Percentiles rank a stretch among this genome's conserved stretches.
phyloP scores from a whole-genome alignment of 345 rosid species.

The Populus tremula region DNA sequence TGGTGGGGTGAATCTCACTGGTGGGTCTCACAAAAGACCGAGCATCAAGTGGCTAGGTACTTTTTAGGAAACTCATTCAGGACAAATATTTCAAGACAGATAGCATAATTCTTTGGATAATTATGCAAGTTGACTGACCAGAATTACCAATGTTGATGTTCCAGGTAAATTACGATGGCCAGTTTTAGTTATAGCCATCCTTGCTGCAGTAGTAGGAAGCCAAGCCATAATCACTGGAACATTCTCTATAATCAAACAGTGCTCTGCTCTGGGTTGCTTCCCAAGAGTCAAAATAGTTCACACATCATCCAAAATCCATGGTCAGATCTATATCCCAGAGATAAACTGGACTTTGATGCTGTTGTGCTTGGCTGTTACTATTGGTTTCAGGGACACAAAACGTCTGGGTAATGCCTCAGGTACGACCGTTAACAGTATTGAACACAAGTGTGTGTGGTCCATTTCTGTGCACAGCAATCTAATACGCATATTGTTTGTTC shows the following conservation, averaged over 20 bases:
- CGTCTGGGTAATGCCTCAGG: constrained; percentile 92
- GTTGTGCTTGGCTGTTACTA: constrained; percentile 81
- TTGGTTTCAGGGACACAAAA: constrained; percentile 80
- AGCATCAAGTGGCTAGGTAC: background rate
- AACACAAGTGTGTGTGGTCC: background rate
- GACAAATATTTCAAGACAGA: background rate
- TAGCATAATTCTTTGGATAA: background rate
- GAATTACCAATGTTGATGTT: constrained; percentile 11
- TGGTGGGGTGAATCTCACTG: no score
- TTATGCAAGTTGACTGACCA: constrained; percentile 10
- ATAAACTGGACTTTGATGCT: constrained; percentile 89
- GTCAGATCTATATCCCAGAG: constrained; percentile 94
- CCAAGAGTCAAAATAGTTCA: constrained; percentile 85
- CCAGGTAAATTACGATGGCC: constrained; percentile 84
- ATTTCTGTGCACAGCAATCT: background rate
- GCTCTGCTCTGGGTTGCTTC: constrained; percentile 82
- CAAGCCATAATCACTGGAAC: constrained; percentile 95
- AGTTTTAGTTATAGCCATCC: constrained; percentile 82
- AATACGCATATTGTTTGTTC: background rate
- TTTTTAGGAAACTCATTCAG: background rate
- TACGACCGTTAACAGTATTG: constrained; percentile 14
- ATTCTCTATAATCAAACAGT: constrained; percentile 85
- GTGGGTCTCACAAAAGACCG: no score
- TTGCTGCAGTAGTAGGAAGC: constrained; percentile 92
- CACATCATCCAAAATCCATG: constrained; percentile 84